These are phyloP conservation scores for Lithohypha guttulata DNA, from an alignment of 2,329 filamentous ascomycete species.

Conservation along the genomic window DNA sequence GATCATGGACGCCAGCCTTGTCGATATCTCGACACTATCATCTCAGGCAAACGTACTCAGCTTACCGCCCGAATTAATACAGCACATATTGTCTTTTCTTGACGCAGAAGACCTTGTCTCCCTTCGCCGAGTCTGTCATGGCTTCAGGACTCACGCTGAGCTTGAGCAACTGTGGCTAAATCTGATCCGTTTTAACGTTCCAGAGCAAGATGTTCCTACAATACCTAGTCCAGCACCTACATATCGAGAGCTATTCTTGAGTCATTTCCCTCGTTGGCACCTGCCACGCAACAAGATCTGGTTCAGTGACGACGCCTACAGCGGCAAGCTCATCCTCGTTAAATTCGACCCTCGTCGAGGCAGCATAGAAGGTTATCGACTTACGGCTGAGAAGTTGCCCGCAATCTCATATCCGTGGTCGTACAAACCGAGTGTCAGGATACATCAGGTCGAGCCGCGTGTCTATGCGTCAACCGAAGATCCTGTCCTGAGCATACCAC, in stretches of 20 bases:
- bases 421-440: slow-evolving; percentile 52
- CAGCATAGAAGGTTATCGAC: slow-evolving; percentile 68
- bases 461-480: slow-evolving; percentile 64
- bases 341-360: slow-evolving; percentile 63
- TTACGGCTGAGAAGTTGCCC: slow-evolving; percentile 54
- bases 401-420: slow-evolving; percentile 54
- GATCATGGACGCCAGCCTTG: neutral
- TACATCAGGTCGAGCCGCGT: slow-evolving; percentile 61
- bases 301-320: slow-evolving; percentile 66
- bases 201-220: slow-evolving; percentile 39
- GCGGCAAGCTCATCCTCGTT: slow-evolving; percentile 64
- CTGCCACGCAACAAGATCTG: slow-evolving; percentile 69
- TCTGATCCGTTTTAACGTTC: slow-evolving; percentile 58
- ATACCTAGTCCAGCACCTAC: slow-evolving; percentile 47
- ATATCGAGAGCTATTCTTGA: slow-evolving; percentile 61
- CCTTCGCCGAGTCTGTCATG: slow-evolving; percentile 51
- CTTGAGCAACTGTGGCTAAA: slow-evolving; percentile 63
- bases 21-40: neutral
- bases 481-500: slow-evolving; percentile 53
- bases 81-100: slow-evolving; percentile 59
- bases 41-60: slow-evolving; percentile 11
- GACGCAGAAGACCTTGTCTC: slow-evolving; percentile 52
- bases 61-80: slow-evolving; percentile 66
- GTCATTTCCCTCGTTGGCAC: slow-evolving; percentile 77
- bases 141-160: slow-evolving; percentile 47